phyloP scores from a whole-genome alignment of 495 filamentous ascomycete genomes.

The Penicillium roqueforti region DNA sequence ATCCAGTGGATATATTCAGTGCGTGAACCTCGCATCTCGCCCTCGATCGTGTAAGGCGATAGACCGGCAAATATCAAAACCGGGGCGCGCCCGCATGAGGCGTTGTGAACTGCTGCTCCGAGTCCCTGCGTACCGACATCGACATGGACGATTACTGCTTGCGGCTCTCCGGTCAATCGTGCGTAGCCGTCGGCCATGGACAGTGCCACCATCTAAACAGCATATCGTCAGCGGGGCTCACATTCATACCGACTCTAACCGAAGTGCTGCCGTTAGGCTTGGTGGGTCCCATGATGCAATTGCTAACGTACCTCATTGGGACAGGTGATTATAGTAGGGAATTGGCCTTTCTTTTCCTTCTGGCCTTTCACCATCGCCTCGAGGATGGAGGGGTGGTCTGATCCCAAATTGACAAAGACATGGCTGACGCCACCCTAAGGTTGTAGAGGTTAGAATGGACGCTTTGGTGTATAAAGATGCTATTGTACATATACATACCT shows the following conservation, averaged over 20 bases:
- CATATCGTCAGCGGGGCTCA: slow-evolving; percentile 4
- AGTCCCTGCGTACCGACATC: slow-evolving; percentile 94
- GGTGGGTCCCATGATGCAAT: slow-evolving; percentile 3
- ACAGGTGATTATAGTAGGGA: slow-evolving; percentile 87
- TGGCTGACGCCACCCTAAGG: slow-evolving; percentile 75
- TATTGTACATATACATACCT: slow-evolving; percentile 31
- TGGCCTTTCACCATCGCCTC: slow-evolving; percentile 95
- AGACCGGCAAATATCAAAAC: slow-evolving; percentile 90
- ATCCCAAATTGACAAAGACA: slow-evolving; percentile 92
- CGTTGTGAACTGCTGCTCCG: slow-evolving; percentile 89
- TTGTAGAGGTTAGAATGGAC: not conserved
- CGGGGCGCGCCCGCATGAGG: slow-evolving; percentile 77
- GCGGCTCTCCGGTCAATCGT: slow-evolving; percentile 76
- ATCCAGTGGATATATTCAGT: slow-evolving; percentile 99
- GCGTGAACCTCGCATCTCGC: slow-evolving; percentile 80
- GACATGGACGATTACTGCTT: slow-evolving; percentile 92
- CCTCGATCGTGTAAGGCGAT: slow-evolving; percentile 84
- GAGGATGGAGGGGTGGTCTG: slow-evolving; percentile 89
- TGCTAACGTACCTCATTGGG: slow-evolving; percentile 63
- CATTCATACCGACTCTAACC: not conserved
- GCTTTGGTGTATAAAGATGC: not conserved
- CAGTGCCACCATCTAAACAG: slow-evolving; percentile 89
- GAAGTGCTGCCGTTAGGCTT: not conserved
- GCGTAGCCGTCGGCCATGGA: slow-evolving; percentile 97
- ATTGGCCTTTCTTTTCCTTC: slow-evolving; percentile 57